These are phyloP conservation scores for Incumbomyces lentus DNA, from an alignment of 2,329 filamentous ascomycete genomes.

Conservation along the genomic window DNA sequence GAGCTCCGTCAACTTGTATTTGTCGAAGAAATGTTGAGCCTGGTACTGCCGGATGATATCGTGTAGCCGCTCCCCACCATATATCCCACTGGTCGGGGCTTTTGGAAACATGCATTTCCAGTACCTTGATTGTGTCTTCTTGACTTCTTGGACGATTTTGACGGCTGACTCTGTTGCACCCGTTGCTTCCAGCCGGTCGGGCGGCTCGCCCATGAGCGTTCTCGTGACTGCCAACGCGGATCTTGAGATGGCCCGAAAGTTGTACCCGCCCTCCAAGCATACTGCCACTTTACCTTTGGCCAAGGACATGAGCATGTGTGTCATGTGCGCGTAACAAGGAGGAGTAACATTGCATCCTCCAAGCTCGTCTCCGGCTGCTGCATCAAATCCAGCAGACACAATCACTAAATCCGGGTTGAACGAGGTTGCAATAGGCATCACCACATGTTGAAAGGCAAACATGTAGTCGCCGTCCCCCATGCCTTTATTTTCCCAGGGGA, in stretches of 20 bases:
- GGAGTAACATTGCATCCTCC: constrained; percentile 90
- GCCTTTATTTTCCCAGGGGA: constrained; percentile 56
- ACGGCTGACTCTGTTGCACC: constrained; percentile 43
- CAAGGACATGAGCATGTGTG: constrained; percentile 95
- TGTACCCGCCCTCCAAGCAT: constrained; percentile 92
- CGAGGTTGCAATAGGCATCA: constrained; percentile 92
- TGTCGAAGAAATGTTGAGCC: constrained; percentile 57
- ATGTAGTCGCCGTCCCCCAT: constrained; percentile 98
- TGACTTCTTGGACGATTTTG: constrained; percentile 47
- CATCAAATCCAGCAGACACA: constrained; percentile 91
- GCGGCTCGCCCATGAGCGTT: constrained; percentile 92
- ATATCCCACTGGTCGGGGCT: constrained; percentile 32
- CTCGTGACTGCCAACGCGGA: constrained; percentile 85
- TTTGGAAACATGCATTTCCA: constrained; percentile 83
- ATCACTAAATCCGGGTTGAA: constrained; percentile 93
- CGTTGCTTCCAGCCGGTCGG: constrained; percentile 46
- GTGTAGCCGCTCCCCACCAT: constrained; percentile 55
- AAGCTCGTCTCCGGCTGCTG: constrained; percentile 82
- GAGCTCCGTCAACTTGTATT: constrained; percentile 67
- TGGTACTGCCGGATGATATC: constrained; percentile 71
- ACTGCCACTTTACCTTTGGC: constrained; percentile 83
- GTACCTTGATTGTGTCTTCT: constrained; percentile 52
- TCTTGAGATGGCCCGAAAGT: constrained; percentile 80
- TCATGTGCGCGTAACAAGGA: constrained; percentile 93
- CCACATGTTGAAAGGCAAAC: constrained; percentile 86